A percentile compares a stretch with the other conserved stretches of the same genome.
Evolutionary conservation across 331 rosid species (phyloP).

Genomic region (Quercus tomentella): DNA sequence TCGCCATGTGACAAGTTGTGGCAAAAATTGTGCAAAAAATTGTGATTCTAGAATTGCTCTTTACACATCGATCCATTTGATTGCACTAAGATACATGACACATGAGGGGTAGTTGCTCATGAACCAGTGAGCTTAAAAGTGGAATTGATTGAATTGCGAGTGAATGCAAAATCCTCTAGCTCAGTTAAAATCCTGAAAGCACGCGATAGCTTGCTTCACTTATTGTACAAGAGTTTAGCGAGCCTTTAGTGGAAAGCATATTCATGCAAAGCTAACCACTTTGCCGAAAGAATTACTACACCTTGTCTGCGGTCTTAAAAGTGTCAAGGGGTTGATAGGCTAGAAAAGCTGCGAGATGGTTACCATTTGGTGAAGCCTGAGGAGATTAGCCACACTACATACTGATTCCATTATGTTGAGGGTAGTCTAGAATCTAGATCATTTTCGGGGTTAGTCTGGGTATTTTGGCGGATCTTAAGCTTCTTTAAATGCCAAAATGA

Average conservation of each 20-base stretch:
- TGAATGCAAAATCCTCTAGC: background rate
- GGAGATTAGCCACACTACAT: background rate
- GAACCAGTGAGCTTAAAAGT: background rate
- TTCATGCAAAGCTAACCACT: background rate
- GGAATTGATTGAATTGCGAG: background rate
- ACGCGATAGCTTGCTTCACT: background rate
- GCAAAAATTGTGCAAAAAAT: too few species aligned
- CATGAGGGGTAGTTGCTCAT: too few species aligned
- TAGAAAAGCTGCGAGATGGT: background rate
- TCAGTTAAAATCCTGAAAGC: background rate
- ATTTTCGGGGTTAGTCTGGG: background rate
- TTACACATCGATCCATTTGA: too few species aligned
- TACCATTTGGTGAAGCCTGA: background rate
- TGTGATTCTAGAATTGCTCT: too few species aligned
- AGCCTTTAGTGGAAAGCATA: background rate
- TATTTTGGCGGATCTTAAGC: background rate
- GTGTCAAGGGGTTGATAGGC: background rate
- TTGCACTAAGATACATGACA: too few species aligned
- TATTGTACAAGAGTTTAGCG: background rate
- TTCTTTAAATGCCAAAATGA: background rate
- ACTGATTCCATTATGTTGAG: background rate
- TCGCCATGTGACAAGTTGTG: too few species aligned
- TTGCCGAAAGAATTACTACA: background rate
- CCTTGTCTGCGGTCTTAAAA: background rate
- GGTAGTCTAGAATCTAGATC: background rate